A percentile compares a stretch with the other conserved stretches of the same genome.
phyloP scores from a whole-genome alignment of 2,329 filamentous ascomycete species.

The Tricladium varicosporioides region DNA sequence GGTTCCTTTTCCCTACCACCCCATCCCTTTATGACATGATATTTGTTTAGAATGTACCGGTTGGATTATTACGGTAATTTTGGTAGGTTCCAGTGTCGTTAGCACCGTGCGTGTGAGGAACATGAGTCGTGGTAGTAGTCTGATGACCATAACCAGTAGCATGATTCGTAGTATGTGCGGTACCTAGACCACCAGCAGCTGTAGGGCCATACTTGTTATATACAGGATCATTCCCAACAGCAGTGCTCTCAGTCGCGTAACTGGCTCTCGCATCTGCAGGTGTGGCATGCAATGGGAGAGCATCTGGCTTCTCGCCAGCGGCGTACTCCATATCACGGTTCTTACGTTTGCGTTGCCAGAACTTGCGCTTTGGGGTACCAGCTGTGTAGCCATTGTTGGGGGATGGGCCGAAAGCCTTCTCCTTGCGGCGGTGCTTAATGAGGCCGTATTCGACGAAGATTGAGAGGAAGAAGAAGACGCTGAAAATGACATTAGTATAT shows the following conservation, averaged over 20 bases:
- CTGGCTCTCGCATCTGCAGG: constrained; percentile 35
- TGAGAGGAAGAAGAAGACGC: constrained; percentile 73
- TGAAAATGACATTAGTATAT: constrained; percentile 33
- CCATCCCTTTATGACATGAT: not conserved
- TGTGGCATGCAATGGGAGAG: constrained; percentile 39
- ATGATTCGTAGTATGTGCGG: not conserved
- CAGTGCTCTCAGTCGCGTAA: constrained; percentile 30
- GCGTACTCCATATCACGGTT: constrained; percentile 20
- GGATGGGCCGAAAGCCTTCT: constrained; percentile 68
- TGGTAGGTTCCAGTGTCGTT: not conserved
- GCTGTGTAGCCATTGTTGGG: constrained; percentile 68
- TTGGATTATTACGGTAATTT: not conserved
- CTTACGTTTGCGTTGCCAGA: constrained; percentile 31
- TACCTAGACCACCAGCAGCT: not conserved
- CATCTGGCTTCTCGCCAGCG: constrained; percentile 31
- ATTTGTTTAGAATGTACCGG: not conserved
- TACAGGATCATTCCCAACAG: constrained; percentile 12
- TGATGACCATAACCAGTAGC: not conserved
- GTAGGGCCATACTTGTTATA: not conserved
- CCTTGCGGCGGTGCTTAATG: constrained; percentile 68
- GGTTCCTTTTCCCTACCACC: not conserved
- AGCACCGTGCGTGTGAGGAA: not conserved
- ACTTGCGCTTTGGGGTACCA: constrained; percentile 45
- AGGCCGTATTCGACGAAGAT: constrained; percentile 67
- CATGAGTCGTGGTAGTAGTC: not conserved